Evolutionary conservation across 148 eudicot genomes (phyloP), one percentile per base, ranked within the genome.

Genomic region (Limonium bicolor): DNA sequence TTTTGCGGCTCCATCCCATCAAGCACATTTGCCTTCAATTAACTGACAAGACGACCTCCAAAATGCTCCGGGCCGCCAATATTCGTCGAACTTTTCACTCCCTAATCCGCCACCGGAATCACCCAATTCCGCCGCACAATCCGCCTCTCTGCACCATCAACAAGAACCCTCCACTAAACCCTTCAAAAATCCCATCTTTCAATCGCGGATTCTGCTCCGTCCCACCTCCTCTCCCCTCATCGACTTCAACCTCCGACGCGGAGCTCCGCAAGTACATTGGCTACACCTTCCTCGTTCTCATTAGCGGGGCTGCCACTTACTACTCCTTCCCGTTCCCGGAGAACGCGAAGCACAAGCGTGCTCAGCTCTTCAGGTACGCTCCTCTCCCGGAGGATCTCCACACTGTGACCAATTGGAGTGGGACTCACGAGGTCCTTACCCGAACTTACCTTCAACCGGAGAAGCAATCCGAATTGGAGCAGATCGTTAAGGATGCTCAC

Each of bases 251-350:
- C 31, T 36, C 90, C 16, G 54, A 66, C 14, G 44, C 80, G 9
- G 86, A 83, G 57, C 13, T 73, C 58, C 80, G 90, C 4, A 74
- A 73, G 25, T 88, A 88, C 84, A 35, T 80, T 1, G 96, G 96
- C 45, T 83, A 83, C 86, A 21, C 58, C 33, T 21, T 70, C 66
- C 92, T 88, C 51, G 32, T 79, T 61, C 7, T 74, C 17, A 70
- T 70, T 47, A 79, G 78, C 54, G 90, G 78, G 34, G 69, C 50
- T 48, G 94, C 72, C 48, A 88, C 96, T 1, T 88, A 83, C 70
- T 88, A 77, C 77, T 83, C 97, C 35, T 88, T 83, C 76, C 97
- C 97, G 7, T 70, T 88, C 61, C 66, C 92, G 1, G 80, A 67
- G 21, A 30, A 76, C 46, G 83, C 97, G 25, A 83, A 79, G 44